Evolutionary conservation across 352 stramenopile genomes (phyloP).

Genomic region (Phytophthora kernoviae): DNA sequence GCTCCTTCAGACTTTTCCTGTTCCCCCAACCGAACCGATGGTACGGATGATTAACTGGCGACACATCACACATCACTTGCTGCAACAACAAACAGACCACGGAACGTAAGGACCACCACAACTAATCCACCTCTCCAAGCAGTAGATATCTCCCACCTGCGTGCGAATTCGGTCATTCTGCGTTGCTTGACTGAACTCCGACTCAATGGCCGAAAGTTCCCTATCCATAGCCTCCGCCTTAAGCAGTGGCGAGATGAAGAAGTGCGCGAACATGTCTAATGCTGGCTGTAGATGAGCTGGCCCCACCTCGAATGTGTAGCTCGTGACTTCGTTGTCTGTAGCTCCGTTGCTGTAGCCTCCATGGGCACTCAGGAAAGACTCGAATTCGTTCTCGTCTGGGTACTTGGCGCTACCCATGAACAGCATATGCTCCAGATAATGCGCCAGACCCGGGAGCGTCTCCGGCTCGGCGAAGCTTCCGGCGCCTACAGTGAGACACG

Average conservation of each 20-base stretch:
- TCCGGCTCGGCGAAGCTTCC: constrained; percentile 77
- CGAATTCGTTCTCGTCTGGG: constrained; percentile 94
- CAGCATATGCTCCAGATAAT: constrained; percentile 97
- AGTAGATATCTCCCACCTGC: constrained; percentile 16
- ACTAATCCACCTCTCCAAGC: not conserved
- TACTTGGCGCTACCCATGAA: constrained; percentile 95
- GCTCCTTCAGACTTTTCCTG: constrained; percentile 63
- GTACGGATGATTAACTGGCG: constrained; percentile 68
- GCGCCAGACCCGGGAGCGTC: constrained; percentile 78
- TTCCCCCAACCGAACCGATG: constrained; percentile 89
- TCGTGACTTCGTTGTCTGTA: constrained; percentile 93
- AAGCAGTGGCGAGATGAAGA: constrained; percentile 92
- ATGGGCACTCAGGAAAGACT: constrained; percentile 87
- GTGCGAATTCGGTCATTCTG: constrained; percentile 75
- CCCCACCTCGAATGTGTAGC: constrained; percentile 94
- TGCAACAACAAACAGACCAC: constrained; percentile 34
- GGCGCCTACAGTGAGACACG: constrained; percentile 71
- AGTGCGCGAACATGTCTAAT: constrained; percentile 95
- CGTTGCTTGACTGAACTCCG: constrained; percentile 83
- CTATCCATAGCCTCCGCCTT: constrained; percentile 79
- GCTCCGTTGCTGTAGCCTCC: constrained; percentile 93
- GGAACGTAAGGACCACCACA: constrained; percentile 2
- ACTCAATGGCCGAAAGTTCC: constrained; percentile 88
- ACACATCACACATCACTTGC: constrained; percentile 78
- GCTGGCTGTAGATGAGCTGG: constrained; percentile 61